phyloP scores from a whole-genome alignment of 352 stramenopile genomes.

The Pythium aphanidermatum region DNA sequence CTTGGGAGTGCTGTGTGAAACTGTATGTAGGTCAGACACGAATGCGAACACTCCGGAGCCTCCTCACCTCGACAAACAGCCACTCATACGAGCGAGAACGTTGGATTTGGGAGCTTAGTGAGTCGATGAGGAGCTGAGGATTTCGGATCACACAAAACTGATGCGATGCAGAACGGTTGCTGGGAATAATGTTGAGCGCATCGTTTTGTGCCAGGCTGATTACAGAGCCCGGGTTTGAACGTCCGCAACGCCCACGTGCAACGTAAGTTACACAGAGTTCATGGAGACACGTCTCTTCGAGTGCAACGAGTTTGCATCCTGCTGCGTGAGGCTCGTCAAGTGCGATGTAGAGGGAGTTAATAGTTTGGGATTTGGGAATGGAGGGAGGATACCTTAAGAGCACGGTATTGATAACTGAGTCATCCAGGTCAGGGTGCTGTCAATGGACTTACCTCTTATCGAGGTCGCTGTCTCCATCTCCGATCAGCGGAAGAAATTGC shows the following conservation, averaged over 20 bases:
- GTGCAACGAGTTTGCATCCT: background rate
- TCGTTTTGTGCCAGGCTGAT: constrained; percentile 1
- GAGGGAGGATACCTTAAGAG: background rate
- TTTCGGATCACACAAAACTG: no score
- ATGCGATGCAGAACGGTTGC: no score
- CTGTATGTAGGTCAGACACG: no score
- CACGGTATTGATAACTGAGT: background rate
- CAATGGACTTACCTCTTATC: constrained; percentile 1
- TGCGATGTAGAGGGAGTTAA: constrained; percentile 3
- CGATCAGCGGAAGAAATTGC: constrained; percentile 2
- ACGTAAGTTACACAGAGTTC: constrained; percentile 12
- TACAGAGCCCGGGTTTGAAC: background rate
- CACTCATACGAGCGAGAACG: no score
- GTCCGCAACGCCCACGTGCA: background rate
- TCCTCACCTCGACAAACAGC: no score
- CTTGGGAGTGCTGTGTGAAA: no score
- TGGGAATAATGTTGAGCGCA: constrained; percentile 5
- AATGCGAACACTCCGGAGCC: no score
- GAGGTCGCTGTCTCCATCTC: constrained; percentile 3
- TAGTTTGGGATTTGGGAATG: background rate
- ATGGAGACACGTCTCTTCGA: background rate
- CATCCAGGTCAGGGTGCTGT: no score
- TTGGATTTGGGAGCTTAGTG: no score
- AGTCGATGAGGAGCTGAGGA: no score
- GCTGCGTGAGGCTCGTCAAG: background rate